Percentiles rank a stretch among this genome's conserved stretches.
These are phyloP conservation scores for Ophiostoma sp. DNA, from an alignment of 2,329 filamentous ascomycete species.

Conservation along the genomic window DNA sequence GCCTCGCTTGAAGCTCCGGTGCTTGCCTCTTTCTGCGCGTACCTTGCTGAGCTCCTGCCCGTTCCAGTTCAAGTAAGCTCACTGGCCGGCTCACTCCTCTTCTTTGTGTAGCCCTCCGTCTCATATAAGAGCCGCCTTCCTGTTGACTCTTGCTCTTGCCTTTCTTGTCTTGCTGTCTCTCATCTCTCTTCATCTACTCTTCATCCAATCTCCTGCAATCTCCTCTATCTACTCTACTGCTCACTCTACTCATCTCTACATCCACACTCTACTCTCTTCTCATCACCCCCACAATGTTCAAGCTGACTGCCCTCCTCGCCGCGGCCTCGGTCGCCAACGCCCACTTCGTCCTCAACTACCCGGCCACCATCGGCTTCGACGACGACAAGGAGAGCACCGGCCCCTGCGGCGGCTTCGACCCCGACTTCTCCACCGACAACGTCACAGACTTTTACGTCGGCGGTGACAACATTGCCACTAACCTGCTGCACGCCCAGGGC, in stretches of 20 bases:
- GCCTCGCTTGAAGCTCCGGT: not conserved
- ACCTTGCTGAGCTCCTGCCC: not conserved
- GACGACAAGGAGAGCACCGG: constrained; percentile 42
- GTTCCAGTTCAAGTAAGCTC: not conserved
- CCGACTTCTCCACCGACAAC: constrained; percentile 39
- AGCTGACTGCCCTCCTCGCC: constrained; percentile 34
- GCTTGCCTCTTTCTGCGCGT: not conserved
- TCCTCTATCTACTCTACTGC: not conserved
- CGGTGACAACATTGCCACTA: constrained; percentile 48
- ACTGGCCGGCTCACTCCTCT: too few species aligned
- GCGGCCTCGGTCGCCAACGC: constrained; percentile 41
- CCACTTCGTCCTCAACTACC: constrained; percentile 52
- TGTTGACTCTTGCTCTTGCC: not conserved
- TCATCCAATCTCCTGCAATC: not conserved
- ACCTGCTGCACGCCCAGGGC: constrained; percentile 47
- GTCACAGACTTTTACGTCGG: constrained; percentile 52
- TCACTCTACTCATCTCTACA: not conserved
- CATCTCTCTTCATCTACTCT: not conserved
- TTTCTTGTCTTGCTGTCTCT: not conserved
- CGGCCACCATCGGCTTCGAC: constrained; percentile 44
- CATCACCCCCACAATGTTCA: not conserved
- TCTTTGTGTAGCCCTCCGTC: not conserved
- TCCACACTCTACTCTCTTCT: not conserved
- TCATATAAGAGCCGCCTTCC: constrained; percentile 1
- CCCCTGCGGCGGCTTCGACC: constrained; percentile 53